phyloP scores from a whole-genome alignment of 2,329 filamentous ascomycete genomes.

The Aureobasidium uvarum region DNA sequence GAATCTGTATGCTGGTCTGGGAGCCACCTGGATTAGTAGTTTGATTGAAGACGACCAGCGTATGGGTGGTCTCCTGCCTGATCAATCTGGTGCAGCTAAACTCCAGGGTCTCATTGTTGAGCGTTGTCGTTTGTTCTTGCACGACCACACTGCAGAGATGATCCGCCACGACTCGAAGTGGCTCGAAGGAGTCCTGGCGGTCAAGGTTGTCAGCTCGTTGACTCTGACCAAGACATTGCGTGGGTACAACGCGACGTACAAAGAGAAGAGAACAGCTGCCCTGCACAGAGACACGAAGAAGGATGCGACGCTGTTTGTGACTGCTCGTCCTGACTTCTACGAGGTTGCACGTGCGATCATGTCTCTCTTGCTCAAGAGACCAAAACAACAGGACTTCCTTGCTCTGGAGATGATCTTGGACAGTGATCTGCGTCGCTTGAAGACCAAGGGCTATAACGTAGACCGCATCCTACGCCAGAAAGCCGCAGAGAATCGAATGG shows the following conservation, averaged over 20 bases:
- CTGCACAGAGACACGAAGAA: slow-evolving; percentile 54
- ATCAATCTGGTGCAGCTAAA: slow-evolving; percentile 66
- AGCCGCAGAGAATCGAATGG: slow-evolving; percentile 81
- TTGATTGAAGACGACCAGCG: slow-evolving; percentile 75
- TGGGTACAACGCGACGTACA: slow-evolving; percentile 66
- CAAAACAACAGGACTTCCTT: slow-evolving; percentile 83
- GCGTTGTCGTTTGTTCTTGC: slow-evolving; percentile 82
- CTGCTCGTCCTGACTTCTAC: slow-evolving; percentile 76
- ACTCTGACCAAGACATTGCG: slow-evolving; percentile 73
- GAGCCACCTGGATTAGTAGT: slow-evolving; percentile 70
- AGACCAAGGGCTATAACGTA: slow-evolving; percentile 91
- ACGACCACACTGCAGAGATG: slow-evolving; percentile 74
- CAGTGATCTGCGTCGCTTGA: slow-evolving; percentile 75
- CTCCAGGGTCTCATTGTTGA: slow-evolving; percentile 82
- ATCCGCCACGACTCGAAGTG: slow-evolving; percentile 86
- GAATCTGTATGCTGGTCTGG: slow-evolving; percentile 77
- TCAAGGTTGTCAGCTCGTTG: slow-evolving; percentile 76
- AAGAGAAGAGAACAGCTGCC: slow-evolving; percentile 74
- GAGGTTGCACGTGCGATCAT: slow-evolving; percentile 89
- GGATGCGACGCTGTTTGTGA: slow-evolving; percentile 72
- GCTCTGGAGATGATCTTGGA: slow-evolving; percentile 90
- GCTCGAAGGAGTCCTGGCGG: slow-evolving; percentile 80
- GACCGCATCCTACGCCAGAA: slow-evolving; percentile 88
- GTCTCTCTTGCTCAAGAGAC: slow-evolving; percentile 72
- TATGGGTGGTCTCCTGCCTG: slow-evolving; percentile 64